Conservation (phyloP, 805 yeast species). For the Saturnispora saitoi region DNA sequence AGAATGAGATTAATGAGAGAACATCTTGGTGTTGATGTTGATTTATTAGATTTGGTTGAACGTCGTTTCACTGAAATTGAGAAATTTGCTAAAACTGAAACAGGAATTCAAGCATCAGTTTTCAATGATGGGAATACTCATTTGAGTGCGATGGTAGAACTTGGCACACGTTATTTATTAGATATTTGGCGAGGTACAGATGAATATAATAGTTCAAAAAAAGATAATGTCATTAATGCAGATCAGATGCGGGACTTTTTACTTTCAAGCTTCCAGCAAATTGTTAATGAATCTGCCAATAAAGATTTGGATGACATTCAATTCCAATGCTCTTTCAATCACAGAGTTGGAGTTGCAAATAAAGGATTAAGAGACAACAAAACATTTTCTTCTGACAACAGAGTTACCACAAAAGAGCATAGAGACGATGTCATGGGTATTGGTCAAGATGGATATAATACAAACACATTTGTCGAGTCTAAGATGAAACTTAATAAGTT, state of each 20-base stretch:
- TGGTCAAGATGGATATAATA: slow-evolving; percentile 59
- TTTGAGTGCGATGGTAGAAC: slow-evolving; percentile 64
- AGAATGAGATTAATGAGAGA: slow-evolving; percentile 93
- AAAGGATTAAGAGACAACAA: slow-evolving; percentile 78
- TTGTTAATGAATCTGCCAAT: slow-evolving; percentile 12
- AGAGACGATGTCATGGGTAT: slow-evolving; percentile 65
- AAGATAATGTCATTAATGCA: slow-evolving; percentile 12
- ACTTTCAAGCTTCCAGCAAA: slow-evolving; percentile 17
- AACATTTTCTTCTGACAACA: slow-evolving; percentile 69
- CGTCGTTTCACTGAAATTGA: slow-evolving; percentile 51
- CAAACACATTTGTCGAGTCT: slow-evolving; percentile 37
- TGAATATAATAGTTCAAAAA: slow-evolving; percentile 18
- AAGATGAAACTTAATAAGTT: slow-evolving; percentile 47
- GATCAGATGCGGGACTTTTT: slow-evolving; percentile 16
- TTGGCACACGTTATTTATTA: slow-evolving; percentile 63
- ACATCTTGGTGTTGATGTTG: slow-evolving; percentile 91
- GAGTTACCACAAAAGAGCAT: slow-evolving; percentile 64
- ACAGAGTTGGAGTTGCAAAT: slow-evolving; percentile 83
- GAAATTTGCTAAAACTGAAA: slow-evolving; percentile 32
- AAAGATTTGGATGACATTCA: slow-evolving; percentile 24
- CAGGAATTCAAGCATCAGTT: slow-evolving; percentile 41
- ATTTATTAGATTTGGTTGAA: slow-evolving; percentile 72
- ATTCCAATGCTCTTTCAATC: slow-evolving; percentile 56
- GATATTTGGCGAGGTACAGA: slow-evolving; percentile 29
- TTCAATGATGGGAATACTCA: slow-evolving; percentile 23